A percentile compares a stretch with the other conserved stretches of the same genome.
Conservation (phyloP, 1,139 yeast genomes). For the Taphrina wiesneri region DNA sequence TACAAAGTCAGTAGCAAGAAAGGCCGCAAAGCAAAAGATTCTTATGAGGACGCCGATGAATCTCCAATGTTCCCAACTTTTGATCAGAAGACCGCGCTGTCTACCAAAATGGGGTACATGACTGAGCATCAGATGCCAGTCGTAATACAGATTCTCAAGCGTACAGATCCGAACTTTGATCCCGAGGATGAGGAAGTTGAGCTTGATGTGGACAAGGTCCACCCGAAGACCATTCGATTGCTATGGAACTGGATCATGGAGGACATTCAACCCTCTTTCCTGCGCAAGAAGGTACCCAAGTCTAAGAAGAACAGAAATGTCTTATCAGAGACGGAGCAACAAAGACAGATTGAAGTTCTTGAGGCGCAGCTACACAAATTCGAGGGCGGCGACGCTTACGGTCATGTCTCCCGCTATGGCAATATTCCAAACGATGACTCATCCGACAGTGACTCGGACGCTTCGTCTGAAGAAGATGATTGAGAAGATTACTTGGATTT, state of each 20-base stretch:
- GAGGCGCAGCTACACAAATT: slow-evolving; percentile 39
- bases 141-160: slow-evolving; percentile 81
- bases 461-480: slow-evolving; percentile 29
- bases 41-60: slow-evolving; percentile 33
- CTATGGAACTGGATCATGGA: slow-evolving; percentile 77
- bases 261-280: slow-evolving; percentile 43
- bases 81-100: slow-evolving; percentile 94
- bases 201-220: slow-evolving; percentile 91
- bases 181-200: slow-evolving; percentile 74
- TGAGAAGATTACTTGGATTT: neutral
- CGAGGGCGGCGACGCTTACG: slow-evolving; percentile 28
- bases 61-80: slow-evolving; percentile 54
- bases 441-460: slow-evolving; percentile 26
- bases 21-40: slow-evolving; percentile 27
- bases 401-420: slow-evolving; percentile 27
- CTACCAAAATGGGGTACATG: slow-evolving; percentile 74
- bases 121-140: slow-evolving; percentile 80
- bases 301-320: slow-evolving; percentile 57
- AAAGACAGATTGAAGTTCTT: slow-evolving; percentile 39
- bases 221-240: slow-evolving; percentile 77
- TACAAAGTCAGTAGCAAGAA: slow-evolving; percentile 35
- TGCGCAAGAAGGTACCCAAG: slow-evolving; percentile 40
- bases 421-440: slow-evolving; percentile 18
- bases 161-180: slow-evolving; percentile 67
- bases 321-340: slow-evolving; percentile 58